phyloP scores from a whole-genome alignment of 2,329 filamentous ascomycete genomes.

The Aspergillus nomiae region DNA sequence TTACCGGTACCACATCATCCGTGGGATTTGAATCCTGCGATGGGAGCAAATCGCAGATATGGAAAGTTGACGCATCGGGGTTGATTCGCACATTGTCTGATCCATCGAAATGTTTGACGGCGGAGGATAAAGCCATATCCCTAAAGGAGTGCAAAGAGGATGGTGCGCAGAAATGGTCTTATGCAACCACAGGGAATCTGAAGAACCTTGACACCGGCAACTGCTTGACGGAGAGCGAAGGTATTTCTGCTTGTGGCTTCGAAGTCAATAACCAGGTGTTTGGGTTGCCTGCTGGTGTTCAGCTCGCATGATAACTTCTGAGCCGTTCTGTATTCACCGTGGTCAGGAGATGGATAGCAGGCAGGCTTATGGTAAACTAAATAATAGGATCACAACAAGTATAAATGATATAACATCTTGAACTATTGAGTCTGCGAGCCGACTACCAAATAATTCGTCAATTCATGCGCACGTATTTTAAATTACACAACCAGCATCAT shows the following conservation, averaged over 20 bases:
- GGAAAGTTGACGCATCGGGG: constrained; percentile 39
- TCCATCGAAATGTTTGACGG: constrained; percentile 36
- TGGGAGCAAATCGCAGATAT: constrained; percentile 46
- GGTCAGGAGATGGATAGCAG: no score
- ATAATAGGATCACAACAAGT: no score
- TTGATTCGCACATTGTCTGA: constrained; percentile 43
- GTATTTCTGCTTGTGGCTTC: constrained; percentile 37
- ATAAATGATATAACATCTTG: no score
- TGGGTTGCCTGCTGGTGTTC: constrained; percentile 47
- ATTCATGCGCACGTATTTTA: no score
- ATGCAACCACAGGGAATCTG: constrained; percentile 49
- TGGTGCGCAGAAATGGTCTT: constrained; percentile 45
- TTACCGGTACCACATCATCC: constrained; percentile 36
- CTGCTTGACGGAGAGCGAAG: constrained; percentile 45
- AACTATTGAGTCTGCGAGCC: no score
- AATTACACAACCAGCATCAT: no score
- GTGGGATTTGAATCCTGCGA: constrained; percentile 42
- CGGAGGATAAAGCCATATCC: constrained; percentile 14
- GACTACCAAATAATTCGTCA: no score
- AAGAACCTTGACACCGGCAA: constrained; percentile 33
- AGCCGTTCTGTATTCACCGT: no score
- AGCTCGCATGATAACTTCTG: not conserved
- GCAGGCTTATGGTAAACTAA: no score
- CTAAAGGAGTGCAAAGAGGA: constrained; percentile 21
- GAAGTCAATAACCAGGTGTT: constrained; percentile 50